These are phyloP conservation scores for Acanthochlamys bracteata DNA, from an alignment of 106 monocot genomes.

Conservation along the genomic window DNA sequence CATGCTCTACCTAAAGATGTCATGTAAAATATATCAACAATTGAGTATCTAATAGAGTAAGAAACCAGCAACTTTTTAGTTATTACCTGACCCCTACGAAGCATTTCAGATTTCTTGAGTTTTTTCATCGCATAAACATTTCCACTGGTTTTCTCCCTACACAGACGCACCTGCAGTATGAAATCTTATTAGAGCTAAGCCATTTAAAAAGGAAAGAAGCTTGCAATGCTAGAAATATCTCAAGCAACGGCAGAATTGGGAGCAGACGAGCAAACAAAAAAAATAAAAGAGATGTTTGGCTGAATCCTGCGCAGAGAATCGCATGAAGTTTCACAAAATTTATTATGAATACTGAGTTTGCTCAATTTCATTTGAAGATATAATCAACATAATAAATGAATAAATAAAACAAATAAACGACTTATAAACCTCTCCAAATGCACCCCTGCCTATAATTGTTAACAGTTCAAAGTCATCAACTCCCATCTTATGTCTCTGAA, in stretches of 20 bases:
- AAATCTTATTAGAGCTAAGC: background rate
- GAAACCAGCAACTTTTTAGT: background rate
- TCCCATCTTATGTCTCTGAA: conserved; percentile 75
- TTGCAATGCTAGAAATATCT: background rate
- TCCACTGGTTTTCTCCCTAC: conserved; percentile 51
- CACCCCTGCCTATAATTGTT: conserved; percentile 71
- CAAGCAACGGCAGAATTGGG: background rate
- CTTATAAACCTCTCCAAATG: conserved; percentile 61
- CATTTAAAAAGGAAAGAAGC: background rate
- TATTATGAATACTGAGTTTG: too few species aligned
- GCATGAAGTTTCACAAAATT: too few species aligned
- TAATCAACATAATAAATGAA: background rate
- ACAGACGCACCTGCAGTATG: conserved; percentile 46
- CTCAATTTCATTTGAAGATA: background rate
- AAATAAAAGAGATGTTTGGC: too few species aligned
- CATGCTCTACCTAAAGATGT: conserved; percentile 59
- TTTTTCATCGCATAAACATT: conserved; percentile 66
- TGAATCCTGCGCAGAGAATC: too few species aligned
- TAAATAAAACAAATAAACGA: background rate
- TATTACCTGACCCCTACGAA: conserved; percentile 64
- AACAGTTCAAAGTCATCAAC: conserved; percentile 72
- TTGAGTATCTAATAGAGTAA: background rate
- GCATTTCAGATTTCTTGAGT: conserved; percentile 62
- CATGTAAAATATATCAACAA: conserved; percentile 8
- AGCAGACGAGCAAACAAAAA: too few species aligned